These are phyloP conservation scores for Gossypium trilobum DNA, from an alignment of 441 rosid species.

Conservation along the genomic window DNA sequence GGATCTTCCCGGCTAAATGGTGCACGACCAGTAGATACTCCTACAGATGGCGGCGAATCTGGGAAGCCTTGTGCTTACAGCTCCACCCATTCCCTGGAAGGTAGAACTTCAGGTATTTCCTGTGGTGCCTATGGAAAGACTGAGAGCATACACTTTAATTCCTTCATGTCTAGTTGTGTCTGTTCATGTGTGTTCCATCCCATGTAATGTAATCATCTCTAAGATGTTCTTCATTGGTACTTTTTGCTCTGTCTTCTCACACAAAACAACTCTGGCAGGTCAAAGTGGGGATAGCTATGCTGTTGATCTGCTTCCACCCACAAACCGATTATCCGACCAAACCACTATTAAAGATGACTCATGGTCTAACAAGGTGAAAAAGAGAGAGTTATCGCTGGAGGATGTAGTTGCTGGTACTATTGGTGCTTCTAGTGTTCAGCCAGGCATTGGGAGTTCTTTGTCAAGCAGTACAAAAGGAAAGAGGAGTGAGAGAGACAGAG, in stretches of 20 bases:
- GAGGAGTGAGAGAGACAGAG: slow-evolving; percentile 95
- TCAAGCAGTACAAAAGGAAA: slow-evolving; percentile 80
- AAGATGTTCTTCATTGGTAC: slow-evolving; percentile 6
- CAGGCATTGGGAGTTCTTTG: slow-evolving; percentile 50
- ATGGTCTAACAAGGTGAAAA: slow-evolving; percentile 75
- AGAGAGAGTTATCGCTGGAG: slow-evolving; percentile 73
- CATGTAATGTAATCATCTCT: not conserved
- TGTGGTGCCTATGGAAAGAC: slow-evolving; percentile 13
- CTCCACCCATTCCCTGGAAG: slow-evolving; percentile 28
- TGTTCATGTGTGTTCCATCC: not conserved
- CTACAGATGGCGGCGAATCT: slow-evolving; percentile 47
- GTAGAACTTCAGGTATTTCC: slow-evolving; percentile 36
- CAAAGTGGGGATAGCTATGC: slow-evolving; percentile 42
- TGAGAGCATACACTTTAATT: not conserved
- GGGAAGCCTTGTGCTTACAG: slow-evolving; percentile 26
- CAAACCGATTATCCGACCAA: slow-evolving; percentile 39
- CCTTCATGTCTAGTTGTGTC: not conserved
- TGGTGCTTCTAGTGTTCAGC: slow-evolving; percentile 30
- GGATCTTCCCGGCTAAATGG: slow-evolving; percentile 33
- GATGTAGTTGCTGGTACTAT: slow-evolving; percentile 56
- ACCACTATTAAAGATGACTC: slow-evolving; percentile 45
- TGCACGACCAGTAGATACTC: slow-evolving; percentile 29
- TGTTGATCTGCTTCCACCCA: slow-evolving; percentile 38
- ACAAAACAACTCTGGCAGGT: slow-evolving; percentile 40
- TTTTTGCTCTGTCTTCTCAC: slow-evolving; percentile 30